Base-by-base conservation (phyloP, 2,329 filamentous ascomycete species). In the Geosmithia flava region DNA sequence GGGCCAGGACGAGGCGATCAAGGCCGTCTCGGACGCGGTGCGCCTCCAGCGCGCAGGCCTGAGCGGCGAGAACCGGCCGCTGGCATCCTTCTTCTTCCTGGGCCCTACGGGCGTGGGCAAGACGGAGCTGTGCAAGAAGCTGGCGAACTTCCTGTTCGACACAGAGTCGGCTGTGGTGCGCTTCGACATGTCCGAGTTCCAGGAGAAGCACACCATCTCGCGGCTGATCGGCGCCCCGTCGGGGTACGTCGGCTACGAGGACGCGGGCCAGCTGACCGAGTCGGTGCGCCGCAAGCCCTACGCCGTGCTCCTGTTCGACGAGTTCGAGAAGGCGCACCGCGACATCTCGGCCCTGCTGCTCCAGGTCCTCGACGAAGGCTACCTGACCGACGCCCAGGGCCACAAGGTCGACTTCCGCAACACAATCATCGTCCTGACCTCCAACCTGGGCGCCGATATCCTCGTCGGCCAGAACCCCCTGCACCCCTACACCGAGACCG, bases 141-240 rank as follows among this genome's bases (percentile, higher is more conserved):
- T 98, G 56, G 93, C 93, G 1, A 78, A 77, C 50, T 97, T 96
- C 69, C 72, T 98, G 39, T 98, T 97, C 68, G 93, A 86, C 1
- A 95, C 88, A 1, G 87, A 95, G 57, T 81, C 81, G 27, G 91
- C 93, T 2, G 88, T 98, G 23, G 80, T 96, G 33, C 79, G 93
- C 33, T 97, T 97, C 64, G 93, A 97, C 65, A 97, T 97, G 93
- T 87, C 82, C 57, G 93, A 98, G 61, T 97, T 96, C 63, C 89
- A 95, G 61, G 93, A 97, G 62, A 95, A 95, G 65, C 91, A 97
- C 61, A 97, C 93, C 3, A 86, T 97, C 49, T 95, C 87, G 27
- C 79, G 91, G 17, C 76, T 97, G 30, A 96, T 97, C 54, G 93
- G 93, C 43, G 85, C 86, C 3, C 93, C 93, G 0, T 91, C 93